Percentiles rank a stretch among this genome's conserved stretches.
Conservation (phyloP, 2,329 filamentous ascomycete species). For the Calonectria fujianensis region DNA sequence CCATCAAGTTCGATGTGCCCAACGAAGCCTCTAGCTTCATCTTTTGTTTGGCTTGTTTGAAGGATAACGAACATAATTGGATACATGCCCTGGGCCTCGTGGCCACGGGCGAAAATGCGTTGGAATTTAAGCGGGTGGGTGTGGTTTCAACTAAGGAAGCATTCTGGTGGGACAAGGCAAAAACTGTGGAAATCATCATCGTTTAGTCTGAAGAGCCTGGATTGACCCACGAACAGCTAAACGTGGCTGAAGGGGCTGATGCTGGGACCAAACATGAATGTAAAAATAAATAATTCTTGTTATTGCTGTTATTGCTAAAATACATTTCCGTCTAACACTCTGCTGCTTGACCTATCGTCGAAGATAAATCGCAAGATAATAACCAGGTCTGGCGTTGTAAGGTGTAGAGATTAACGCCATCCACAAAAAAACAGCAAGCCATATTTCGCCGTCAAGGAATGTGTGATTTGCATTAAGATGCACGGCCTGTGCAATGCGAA, state of each 20-base stretch:
- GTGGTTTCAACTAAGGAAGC: not conserved
- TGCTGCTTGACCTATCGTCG: too few species aligned
- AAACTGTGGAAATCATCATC: slow-evolving; percentile 13
- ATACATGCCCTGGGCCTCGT: slow-evolving; percentile 13
- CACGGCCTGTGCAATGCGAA: not conserved
- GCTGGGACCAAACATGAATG: not conserved
- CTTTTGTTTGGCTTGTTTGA: slow-evolving; percentile 2
- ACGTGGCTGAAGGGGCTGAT: not conserved
- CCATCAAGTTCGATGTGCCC: slow-evolving; percentile 17
- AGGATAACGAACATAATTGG: slow-evolving; percentile 7
- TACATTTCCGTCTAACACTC: not conserved
- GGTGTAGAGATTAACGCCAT: not conserved
- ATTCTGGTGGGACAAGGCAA: slow-evolving; percentile 22
- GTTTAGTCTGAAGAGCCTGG: not conserved
- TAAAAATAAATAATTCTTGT: not conserved
- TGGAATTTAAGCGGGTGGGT: slow-evolving; percentile 7
- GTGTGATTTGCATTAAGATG: not conserved
- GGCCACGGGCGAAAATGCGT: not conserved
- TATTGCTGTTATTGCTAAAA: slow-evolving; percentile 9
- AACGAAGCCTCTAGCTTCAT: slow-evolving; percentile 1
- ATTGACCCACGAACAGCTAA: not conserved
- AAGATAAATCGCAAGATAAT: not conserved
- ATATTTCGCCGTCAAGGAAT: not conserved
- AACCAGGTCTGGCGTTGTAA: not conserved
- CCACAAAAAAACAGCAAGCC: not conserved